Percentiles rank a stretch among this genome's conserved stretches.
These are phyloP conservation scores for Aspergillus fumigatus DNA, from an alignment of 2,329 filamentous ascomycete species.

Conservation along the genomic window DNA sequence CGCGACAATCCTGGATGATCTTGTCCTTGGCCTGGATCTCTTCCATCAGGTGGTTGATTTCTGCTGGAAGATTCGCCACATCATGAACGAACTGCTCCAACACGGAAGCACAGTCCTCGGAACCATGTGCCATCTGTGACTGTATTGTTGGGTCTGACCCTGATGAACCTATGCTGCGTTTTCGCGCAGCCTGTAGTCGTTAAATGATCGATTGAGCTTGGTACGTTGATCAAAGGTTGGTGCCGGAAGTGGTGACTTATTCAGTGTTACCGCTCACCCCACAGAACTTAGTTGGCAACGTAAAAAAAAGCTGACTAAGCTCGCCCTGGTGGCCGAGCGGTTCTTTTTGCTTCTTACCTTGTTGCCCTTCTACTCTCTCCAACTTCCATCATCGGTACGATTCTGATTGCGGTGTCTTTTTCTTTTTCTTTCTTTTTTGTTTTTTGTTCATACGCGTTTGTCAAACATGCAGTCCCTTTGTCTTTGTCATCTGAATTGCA, in stretches of 20 bases:
- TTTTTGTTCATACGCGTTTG: too few relatives aligned
- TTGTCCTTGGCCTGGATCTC: slow-evolving; percentile 63
- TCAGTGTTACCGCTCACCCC: too few relatives aligned
- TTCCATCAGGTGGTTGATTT: slow-evolving; percentile 62
- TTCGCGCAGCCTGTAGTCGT: not conserved
- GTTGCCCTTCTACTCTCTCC: not conserved
- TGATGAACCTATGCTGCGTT: not conserved
- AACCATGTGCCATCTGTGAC: slow-evolving; percentile 40
- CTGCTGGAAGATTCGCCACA: slow-evolving; percentile 58
- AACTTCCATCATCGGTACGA: not conserved
- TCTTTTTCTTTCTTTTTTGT: too few relatives aligned
- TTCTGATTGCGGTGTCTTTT: not conserved
- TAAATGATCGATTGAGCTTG: not conserved
- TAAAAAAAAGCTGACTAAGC: too few relatives aligned
- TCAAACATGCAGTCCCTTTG: too few relatives aligned
- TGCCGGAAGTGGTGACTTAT: not conserved
- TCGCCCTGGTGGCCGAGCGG: not conserved
- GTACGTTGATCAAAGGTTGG: not conserved
- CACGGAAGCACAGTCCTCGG: slow-evolving; percentile 60
- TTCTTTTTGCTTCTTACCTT: not conserved
- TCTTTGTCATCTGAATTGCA: too few relatives aligned
- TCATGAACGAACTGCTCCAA: slow-evolving; percentile 64
- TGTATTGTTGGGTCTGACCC: not conserved
- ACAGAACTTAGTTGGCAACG: too few relatives aligned
- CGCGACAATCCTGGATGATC: slow-evolving; percentile 53